Percentiles rank a stretch among this genome's conserved stretches.
These are phyloP conservation scores for Taphrina wiesneri DNA, from an alignment of 1,139 yeast species.

Conservation along the genomic window DNA sequence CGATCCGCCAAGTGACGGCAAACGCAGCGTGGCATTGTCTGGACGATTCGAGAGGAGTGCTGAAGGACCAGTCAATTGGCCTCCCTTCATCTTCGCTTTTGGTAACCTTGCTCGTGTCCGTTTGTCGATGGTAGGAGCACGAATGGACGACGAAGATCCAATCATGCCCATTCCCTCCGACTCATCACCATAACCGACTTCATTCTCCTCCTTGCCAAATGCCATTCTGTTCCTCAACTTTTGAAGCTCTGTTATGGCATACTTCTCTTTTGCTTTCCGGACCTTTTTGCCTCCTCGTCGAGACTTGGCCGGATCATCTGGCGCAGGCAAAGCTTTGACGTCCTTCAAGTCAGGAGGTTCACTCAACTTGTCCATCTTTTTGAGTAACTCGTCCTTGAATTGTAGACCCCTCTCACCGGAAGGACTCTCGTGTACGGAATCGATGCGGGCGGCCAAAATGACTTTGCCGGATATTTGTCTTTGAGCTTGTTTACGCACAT, in stretches of 20 bases:
- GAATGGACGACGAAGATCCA: slow-evolving; percentile 46
- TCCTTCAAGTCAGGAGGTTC: slow-evolving; percentile 74
- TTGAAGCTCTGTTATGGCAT: slow-evolving; percentile 76
- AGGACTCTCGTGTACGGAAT: slow-evolving; percentile 51
- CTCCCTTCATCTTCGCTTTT: slow-evolving; percentile 39
- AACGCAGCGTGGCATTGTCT: background rate
- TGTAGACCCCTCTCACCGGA: slow-evolving; percentile 61
- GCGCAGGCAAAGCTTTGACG: slow-evolving; percentile 78
- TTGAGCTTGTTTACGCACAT: slow-evolving; percentile 66
- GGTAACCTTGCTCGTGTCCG: slow-evolving; percentile 46
- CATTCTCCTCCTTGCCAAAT: slow-evolving; percentile 74
- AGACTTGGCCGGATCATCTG: slow-evolving; percentile 73
- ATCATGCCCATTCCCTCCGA: slow-evolving; percentile 83
- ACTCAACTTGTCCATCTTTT: slow-evolving; percentile 67
- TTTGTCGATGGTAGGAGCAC: slow-evolving; percentile 48
- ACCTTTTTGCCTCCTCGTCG: slow-evolving; percentile 83
- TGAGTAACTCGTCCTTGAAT: slow-evolving; percentile 61
- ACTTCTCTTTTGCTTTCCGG: slow-evolving; percentile 76
- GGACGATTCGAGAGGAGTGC: slow-evolving; percentile 16
- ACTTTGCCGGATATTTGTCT: slow-evolving; percentile 79
- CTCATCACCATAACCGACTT: slow-evolving; percentile 56
- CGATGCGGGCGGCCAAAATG: slow-evolving; percentile 81
- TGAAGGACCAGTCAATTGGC: slow-evolving; percentile 30
- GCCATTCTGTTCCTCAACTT: slow-evolving; percentile 81
- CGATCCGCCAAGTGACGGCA: slow-evolving; percentile 13